Percentiles rank a stretch among this genome's conserved stretches.
Evolutionary conservation across 2,329 filamentous ascomycete genomes (phyloP).

Genomic region (Nakataea oryzae): DNA sequence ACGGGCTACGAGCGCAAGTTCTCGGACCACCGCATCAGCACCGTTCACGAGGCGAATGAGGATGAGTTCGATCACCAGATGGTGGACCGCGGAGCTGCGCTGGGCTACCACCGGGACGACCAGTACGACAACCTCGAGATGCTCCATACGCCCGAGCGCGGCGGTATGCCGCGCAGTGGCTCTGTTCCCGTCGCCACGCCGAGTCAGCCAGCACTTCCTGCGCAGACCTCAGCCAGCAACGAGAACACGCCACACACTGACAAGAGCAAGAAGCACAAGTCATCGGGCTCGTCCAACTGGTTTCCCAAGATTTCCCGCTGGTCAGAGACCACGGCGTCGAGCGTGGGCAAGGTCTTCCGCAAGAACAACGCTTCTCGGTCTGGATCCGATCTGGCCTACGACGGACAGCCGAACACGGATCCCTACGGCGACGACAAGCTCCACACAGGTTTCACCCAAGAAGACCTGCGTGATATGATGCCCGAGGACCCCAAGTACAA

Average conservation of each 20-base stretch:
- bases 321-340: conserved; percentile 93
- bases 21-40: conserved; percentile 78
- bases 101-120: conserved; percentile 1
- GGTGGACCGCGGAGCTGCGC: conserved; percentile 43
- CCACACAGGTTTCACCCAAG: conserved; percentile 44
- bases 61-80: conserved; percentile 48
- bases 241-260: conserved; percentile 72
- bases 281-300: conserved; percentile 64
- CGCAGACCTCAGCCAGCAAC: conserved; percentile 47
- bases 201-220: conserved; percentile 34
- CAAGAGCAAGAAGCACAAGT: conserved; percentile 81
- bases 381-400: conserved; percentile 62
- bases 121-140: neutral
- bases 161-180: conserved; percentile 12
- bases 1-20: conserved; percentile 43
- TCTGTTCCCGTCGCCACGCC: conserved; percentile 48
- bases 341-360: conserved; percentile 61
- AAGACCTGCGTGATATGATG: conserved; percentile 26
- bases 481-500: conserved; percentile 68
- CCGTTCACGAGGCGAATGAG: conserved; percentile 74
- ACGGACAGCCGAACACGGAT: conserved; percentile 46
- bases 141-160: neutral
- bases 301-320: conserved; percentile 93
- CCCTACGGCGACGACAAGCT: conserved; percentile 51
- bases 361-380: conserved; percentile 55